Conservation (phyloP, 768 basidiomycete genomes). For the Cystoderma amianthinum region DNA sequence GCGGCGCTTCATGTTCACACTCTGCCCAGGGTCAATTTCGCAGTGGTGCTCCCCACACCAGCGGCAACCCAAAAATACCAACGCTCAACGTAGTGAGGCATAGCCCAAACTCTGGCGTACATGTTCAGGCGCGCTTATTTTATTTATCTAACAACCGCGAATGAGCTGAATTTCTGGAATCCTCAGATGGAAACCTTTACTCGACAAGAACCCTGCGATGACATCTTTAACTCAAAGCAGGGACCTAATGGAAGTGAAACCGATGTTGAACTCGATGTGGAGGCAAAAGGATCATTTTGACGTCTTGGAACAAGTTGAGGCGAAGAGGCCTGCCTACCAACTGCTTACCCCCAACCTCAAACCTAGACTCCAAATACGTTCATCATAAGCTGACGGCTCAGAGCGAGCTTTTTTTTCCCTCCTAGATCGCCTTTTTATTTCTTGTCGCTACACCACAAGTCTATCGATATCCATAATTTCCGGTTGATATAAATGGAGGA, state of each 20-base stretch:
- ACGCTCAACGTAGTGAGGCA: conserved; percentile 14
- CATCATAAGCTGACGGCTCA: too few relatives aligned
- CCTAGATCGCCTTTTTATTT: too few relatives aligned
- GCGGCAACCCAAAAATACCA: conserved; percentile 10
- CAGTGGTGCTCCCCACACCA: conserved; percentile 7
- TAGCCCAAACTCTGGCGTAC: conserved; percentile 24
- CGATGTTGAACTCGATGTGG: conserved; percentile 24
- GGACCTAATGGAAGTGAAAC: conserved; percentile 18
- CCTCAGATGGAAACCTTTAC: conserved; percentile 47
- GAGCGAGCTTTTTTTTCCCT: too few relatives aligned
- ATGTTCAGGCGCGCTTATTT: conserved; percentile 38
- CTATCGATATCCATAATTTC: too few relatives aligned
- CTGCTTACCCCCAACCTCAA: too few relatives aligned
- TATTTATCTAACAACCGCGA: too few relatives aligned
- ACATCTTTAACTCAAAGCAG: conserved; percentile 11
- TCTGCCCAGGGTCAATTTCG: conserved; percentile 16
- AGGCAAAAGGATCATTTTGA: conserved; percentile 14
- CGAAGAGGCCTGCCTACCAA: too few relatives aligned
- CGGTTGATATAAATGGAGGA: too few relatives aligned
- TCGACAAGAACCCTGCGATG: conserved; percentile 22
- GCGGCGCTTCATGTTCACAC: conserved; percentile 16
- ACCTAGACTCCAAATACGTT: too few relatives aligned
- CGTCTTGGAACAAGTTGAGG: too few relatives aligned
- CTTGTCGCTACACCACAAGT: too few relatives aligned
- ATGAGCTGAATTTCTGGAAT: too few relatives aligned